phyloP scores from a whole-genome alignment of 257 asterid genomes.

The Lavandula angustifolia region DNA sequence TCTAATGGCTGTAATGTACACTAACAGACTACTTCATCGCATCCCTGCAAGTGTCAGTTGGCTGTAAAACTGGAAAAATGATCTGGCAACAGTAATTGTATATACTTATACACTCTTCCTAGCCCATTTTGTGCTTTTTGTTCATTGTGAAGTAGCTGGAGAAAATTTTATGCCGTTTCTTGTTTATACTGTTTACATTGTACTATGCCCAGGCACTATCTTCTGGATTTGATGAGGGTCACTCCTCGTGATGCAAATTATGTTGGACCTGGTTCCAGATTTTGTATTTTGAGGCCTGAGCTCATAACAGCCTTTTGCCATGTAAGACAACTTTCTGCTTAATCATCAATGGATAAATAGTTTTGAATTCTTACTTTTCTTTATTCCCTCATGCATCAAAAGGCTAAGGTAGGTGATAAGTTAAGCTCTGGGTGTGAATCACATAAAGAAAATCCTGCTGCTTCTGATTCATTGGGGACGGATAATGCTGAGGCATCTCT shows the following conservation, averaged over 20 bases:
- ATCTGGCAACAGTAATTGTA: not conserved
- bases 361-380: constrained; percentile 29
- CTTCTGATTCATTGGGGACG: constrained; percentile 45
- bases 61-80: not conserved
- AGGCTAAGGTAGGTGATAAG: constrained; percentile 69
- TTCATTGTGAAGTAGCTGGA: constrained; percentile 2
- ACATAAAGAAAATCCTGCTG: constrained; percentile 38
- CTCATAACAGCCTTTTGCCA: constrained; percentile 74
- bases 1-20: too few relatives aligned
- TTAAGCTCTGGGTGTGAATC: constrained; percentile 46
- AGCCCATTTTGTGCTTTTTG: not conserved
- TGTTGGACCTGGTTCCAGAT: constrained; percentile 74
- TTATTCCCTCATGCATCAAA: constrained; percentile 19
- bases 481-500: constrained; percentile 40
- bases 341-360: not conserved
- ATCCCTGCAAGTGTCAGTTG: constrained; percentile 7
- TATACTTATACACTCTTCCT: not conserved
- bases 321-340: constrained; percentile 42
- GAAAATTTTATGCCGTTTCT: not conserved
- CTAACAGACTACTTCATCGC: not conserved
- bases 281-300: constrained; percentile 91
- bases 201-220: constrained; percentile 67
- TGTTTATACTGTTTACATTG: not conserved
- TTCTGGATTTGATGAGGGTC: constrained; percentile 93
- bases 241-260: constrained; percentile 98